phyloP scores from a whole-genome alignment of 768 basidiomycete species.

The Xerocomellus amylosporus region DNA sequence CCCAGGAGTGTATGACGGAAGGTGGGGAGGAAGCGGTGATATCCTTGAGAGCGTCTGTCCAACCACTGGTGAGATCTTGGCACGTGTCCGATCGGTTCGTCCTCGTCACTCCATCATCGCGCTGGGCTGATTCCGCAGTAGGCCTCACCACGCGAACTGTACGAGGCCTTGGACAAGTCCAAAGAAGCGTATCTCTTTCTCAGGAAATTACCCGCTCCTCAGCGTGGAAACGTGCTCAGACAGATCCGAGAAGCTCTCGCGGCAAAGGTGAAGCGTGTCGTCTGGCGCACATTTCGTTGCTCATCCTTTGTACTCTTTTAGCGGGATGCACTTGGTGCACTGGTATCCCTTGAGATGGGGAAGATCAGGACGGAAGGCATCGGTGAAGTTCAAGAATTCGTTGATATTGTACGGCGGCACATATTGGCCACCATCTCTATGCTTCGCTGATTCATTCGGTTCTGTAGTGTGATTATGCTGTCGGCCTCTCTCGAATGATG shows the following conservation, averaged over 20 bases:
- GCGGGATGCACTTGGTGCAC: conserved; percentile 75
- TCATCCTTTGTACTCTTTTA: conserved; percentile 31
- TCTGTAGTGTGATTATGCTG: conserved; percentile 86
- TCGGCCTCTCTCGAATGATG: conserved; percentile 92
- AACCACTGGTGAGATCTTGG: conserved; percentile 83
- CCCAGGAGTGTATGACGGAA: conserved; percentile 77
- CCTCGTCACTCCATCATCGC: background rate
- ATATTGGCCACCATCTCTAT: background rate
- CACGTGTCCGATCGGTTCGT: conserved; percentile 66
- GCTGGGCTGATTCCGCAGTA: conserved; percentile 27
- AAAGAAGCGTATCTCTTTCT: conserved; percentile 71
- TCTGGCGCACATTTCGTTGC: background rate
- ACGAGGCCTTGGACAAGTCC: conserved; percentile 62
- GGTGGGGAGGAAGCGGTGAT: conserved; percentile 76
- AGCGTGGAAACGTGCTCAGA: conserved; percentile 82
- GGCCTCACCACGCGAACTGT: conserved; percentile 73
- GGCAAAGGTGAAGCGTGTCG: conserved; percentile 52
- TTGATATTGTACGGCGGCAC: conserved; percentile 74
- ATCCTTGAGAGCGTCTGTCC: conserved; percentile 73
- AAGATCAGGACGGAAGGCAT: conserved; percentile 88
- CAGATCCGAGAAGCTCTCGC: conserved; percentile 84
- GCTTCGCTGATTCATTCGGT: conserved; percentile 7
- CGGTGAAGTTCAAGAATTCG: conserved; percentile 93
- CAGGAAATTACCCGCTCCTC: conserved; percentile 80
- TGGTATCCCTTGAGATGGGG: conserved; percentile 88